Percentiles rank a stretch among this genome's conserved stretches.
These are phyloP conservation scores for Mycena kentingensis DNA, from an alignment of 768 basidiomycete genomes.

Conservation along the genomic window DNA sequence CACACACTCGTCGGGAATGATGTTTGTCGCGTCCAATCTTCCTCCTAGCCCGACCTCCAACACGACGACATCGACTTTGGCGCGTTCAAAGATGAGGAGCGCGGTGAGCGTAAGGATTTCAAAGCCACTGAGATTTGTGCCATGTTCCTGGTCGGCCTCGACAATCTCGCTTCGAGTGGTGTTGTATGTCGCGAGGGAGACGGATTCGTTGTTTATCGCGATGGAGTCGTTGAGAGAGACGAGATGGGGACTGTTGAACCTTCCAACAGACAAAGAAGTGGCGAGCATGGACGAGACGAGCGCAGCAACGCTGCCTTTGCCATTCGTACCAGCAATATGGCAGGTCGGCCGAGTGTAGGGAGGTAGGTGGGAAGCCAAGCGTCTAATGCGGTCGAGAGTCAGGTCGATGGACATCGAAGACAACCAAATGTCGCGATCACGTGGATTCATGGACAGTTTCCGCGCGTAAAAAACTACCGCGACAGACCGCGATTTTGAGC, in stretches of 20 bases:
- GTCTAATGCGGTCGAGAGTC: slow-evolving; percentile 57
- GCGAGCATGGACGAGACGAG: slow-evolving; percentile 76
- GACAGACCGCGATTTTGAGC: too few species aligned
- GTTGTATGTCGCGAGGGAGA: slow-evolving; percentile 51
- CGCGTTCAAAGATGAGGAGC: slow-evolving; percentile 69
- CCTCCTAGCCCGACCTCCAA: slow-evolving; percentile 98
- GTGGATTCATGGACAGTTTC: too few species aligned
- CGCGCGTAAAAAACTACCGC: too few species aligned
- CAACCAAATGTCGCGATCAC: slow-evolving; percentile 7
- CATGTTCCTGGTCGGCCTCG: slow-evolving; percentile 43
- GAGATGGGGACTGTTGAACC: slow-evolving; percentile 94
- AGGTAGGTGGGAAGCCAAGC: slow-evolving; percentile 56
- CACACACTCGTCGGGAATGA: slow-evolving; percentile 68
- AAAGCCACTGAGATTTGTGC: slow-evolving; percentile 65
- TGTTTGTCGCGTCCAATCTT: slow-evolving; percentile 88
- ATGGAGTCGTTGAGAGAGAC: slow-evolving; percentile 78
- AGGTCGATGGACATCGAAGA: slow-evolving; percentile 66
- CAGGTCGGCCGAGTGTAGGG: slow-evolving; percentile 76
- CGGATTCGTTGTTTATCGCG: slow-evolving; percentile 57
- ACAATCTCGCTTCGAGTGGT: slow-evolving; percentile 50
- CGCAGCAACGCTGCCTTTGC: slow-evolving; percentile 92
- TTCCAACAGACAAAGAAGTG: slow-evolving; percentile 63
- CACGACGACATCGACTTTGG: slow-evolving; percentile 76
- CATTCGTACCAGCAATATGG: slow-evolving; percentile 95
- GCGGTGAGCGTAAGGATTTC: slow-evolving; percentile 87